Base-by-base conservation (phyloP, 2,329 filamentous ascomycete genomes). In the Dactylellina parvicollis region DNA sequence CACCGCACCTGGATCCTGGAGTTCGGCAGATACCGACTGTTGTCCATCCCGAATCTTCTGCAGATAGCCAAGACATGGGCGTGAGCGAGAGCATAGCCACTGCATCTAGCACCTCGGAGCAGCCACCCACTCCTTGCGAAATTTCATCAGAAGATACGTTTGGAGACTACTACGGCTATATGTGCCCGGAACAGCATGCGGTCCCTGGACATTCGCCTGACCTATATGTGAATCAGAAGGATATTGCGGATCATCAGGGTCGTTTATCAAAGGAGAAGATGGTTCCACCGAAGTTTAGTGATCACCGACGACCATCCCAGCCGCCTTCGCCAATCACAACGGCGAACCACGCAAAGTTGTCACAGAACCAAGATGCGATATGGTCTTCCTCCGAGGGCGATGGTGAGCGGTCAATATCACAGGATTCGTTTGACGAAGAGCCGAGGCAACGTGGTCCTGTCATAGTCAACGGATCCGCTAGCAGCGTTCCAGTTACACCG, bases 381-480 rank as follows among this genome's bases (percentile, higher is more conserved):
- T 78, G 56, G 74, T 74, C 69, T 50, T 74, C 67, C 9, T 74
- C 70, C 1, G 70, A 74, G 32, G 70, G 70, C n/a, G 70, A 74
- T 44, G 70, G 70, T 3, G 76, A 77, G 49, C 65, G 65, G 34
- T 57, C 71, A 18, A 52, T 70, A 44, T 71, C 76, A 9, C 71
- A 69, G 38, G 76, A 76, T 67, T 72, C 62, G 50, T 76, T 75
- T 22, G 74, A 75, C 32, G 75, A 78, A 20, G 76, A 67, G 24
- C 70, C 62, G 5, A 50, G 70, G 18, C 70, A 76, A 36, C 75
- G 75, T 40, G 81, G 80, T 2, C 81, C 81, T 1, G 76, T 82
- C 47, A 82, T 82, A 55, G 81, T 82, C 14, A 82, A 82, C 57
- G 81, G 81, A 12, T 82, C 81, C 22, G 61, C 61, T 42, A 67